Percentiles rank a stretch among this genome's conserved stretches.
These are phyloP conservation scores for Mycena leptocephala DNA, from an alignment of 768 basidiomycete genomes.

Conservation along the genomic window DNA sequence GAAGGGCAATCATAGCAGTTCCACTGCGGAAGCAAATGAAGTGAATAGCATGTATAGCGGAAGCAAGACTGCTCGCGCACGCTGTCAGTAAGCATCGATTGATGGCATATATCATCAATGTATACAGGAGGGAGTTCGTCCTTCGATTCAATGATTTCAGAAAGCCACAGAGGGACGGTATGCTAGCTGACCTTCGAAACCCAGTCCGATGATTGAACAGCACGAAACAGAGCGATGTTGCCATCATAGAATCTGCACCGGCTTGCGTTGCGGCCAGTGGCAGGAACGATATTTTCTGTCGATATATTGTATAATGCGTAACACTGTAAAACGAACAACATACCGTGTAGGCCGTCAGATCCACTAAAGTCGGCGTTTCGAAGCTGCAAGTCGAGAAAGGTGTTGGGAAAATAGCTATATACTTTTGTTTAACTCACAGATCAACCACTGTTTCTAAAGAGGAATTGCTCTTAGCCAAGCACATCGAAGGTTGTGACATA, in stretches of 20 bases:
- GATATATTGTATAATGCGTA: not conserved
- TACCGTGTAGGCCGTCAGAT: slow-evolving; percentile 8
- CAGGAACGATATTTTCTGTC: slow-evolving; percentile 3
- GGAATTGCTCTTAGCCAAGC: not conserved
- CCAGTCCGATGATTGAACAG: not conserved
- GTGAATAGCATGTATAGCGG: not conserved
- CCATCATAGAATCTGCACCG: not conserved
- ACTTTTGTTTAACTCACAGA: not conserved
- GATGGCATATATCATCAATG: slow-evolving; percentile 9
- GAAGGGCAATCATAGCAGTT: not conserved
- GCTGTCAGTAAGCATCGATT: slow-evolving; percentile 15
- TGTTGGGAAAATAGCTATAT: not conserved
- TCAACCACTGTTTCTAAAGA: not conserved
- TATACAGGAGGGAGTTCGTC: slow-evolving; percentile 11
- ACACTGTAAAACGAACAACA: not conserved
- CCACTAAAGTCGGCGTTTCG: not conserved
- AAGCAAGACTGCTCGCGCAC: not conserved
- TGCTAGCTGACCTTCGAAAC: not conserved
- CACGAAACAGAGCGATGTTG: slow-evolving; percentile 4
- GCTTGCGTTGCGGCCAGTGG: slow-evolving; percentile 5
- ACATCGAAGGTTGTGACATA: not conserved
- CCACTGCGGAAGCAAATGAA: not conserved
- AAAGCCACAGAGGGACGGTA: not conserved
- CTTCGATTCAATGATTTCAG: not conserved
- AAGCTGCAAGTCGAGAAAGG: not conserved